Conservation (phyloP, 805 yeast species). For the Candida quercuum region DNA sequence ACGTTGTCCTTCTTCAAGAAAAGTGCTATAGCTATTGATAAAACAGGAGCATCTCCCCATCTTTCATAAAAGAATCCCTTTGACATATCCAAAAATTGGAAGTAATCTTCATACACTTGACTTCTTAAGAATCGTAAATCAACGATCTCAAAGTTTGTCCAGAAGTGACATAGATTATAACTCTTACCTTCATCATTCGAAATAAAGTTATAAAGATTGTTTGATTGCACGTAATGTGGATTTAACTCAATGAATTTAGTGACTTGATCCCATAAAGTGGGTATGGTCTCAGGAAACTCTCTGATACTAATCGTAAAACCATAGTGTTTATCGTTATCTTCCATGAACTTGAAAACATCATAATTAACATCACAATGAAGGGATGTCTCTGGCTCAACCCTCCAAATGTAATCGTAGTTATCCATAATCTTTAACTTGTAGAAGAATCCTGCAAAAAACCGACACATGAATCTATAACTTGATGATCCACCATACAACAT, state of each 20-base stretch:
- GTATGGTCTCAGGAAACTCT: constrained; percentile 48
- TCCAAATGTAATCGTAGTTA: constrained; percentile 50
- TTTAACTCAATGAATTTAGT: constrained; percentile 36
- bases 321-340: constrained; percentile 38
- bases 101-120: constrained; percentile 38
- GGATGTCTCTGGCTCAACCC: constrained; percentile 57
- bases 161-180: constrained; percentile 57
- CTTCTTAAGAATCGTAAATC: constrained; percentile 46
- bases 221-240: constrained; percentile 45
- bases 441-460: constrained; percentile 65
- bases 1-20: constrained; percentile 62
- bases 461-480: constrained; percentile 62
- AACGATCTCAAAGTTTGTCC: constrained; percentile 61
- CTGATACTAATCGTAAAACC: constrained; percentile 47
- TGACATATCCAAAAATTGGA: constrained; percentile 38
- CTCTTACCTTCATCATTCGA: constrained; percentile 38
- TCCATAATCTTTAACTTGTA: constrained; percentile 40
- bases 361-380: constrained; percentile 52
- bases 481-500: constrained; percentile 43
- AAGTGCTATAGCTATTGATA: constrained; percentile 76
- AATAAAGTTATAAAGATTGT: constrained; percentile 47
- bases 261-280: constrained; percentile 46
- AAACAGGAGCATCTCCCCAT: constrained; percentile 95
- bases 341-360: constrained; percentile 44
- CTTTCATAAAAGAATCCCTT: constrained; percentile 56